Base-by-base conservation (phyloP, 148 eudicot genomes). In the Dysphania ambrosioides region DNA sequence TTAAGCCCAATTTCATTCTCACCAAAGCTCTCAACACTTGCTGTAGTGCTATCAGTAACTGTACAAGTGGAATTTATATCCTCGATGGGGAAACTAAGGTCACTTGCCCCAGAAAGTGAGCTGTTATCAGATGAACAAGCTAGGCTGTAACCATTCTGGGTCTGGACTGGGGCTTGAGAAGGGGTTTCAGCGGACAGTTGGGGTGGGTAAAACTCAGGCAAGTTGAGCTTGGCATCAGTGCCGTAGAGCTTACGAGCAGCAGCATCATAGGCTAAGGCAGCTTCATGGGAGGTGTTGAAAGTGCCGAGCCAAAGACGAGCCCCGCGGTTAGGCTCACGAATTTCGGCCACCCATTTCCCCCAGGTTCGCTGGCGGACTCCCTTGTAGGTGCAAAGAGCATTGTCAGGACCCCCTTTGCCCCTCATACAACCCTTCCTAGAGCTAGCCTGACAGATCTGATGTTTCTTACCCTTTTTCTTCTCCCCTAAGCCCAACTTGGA, bases 331-430 rank as follows among this genome's bases (percentile, higher is more conserved):
- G 97, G 99, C 75, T 92, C 97, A 11, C 99, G 94, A 26, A 96
- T 96, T 66, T 96, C 99, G 1, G 99, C 91, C 65, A 96, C 99
- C 99, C 99, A 96, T 72, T 90, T 92, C 1, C 99, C 99, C 97
- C 99, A 96, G 2, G 99, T 96, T 38, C 99, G 86, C 82, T 96
- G 99, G 51, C 99, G 79, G 15, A 96, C 99, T 35, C 99, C 99
- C 71, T 90, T 96, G 82, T 82, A 96, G 24, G 90, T 84, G 79
- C 97, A 92, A 0, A 85, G 74, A 2, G 91, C 91, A 34, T 96
- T 95, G 78, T 95, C 97, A 2, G 99, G 99, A 1, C 99, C 99
- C 1, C 99, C 99, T 78, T 92, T 96, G 19, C 97, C 94, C 71
- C 97, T 83, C 97, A 90, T 92, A 85, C 97, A 87, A 4, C 97